Percentiles rank a stretch among this genome's conserved stretches.
These are phyloP conservation scores for Lablab purpureus DNA, from an alignment of 306 rosid genomes.

Conservation along the genomic window DNA sequence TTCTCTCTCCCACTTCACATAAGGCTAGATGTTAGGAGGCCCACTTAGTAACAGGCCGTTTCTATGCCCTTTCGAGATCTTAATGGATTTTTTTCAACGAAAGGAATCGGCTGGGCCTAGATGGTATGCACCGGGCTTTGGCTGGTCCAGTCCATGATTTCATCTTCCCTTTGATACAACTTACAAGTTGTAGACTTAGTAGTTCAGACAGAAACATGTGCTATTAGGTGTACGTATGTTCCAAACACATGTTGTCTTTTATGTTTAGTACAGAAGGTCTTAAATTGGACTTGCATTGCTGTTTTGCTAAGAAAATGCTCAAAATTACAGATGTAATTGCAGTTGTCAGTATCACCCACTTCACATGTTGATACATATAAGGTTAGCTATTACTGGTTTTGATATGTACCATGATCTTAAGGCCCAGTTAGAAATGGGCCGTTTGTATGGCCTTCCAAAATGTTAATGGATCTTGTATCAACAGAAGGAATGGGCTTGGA, in stretches of 20 bases:
- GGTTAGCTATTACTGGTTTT: background rate
- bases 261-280: background rate
- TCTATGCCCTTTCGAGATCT: background rate
- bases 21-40: background rate
- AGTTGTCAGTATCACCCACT: background rate
- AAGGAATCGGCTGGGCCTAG: background rate
- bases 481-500: background rate
- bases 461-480: conserved; percentile 1
- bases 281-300: background rate
- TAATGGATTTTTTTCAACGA: background rate
- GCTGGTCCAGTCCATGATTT: conserved; percentile 1
- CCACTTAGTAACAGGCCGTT: conserved; percentile 29
- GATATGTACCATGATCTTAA: background rate
- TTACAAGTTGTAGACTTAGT: background rate
- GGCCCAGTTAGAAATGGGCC: conserved; percentile 25
- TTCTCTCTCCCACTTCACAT: background rate
- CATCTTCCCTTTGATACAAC: background rate
- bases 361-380: background rate
- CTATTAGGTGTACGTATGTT: background rate
- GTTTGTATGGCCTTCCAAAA: background rate
- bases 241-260: background rate
- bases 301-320: background rate
- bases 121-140: conserved; percentile 28
- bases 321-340: background rate
- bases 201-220: background rate